phyloP scores from a whole-genome alignment of 2,329 filamentous ascomycete genomes.

The Spiromastix sp. region DNA sequence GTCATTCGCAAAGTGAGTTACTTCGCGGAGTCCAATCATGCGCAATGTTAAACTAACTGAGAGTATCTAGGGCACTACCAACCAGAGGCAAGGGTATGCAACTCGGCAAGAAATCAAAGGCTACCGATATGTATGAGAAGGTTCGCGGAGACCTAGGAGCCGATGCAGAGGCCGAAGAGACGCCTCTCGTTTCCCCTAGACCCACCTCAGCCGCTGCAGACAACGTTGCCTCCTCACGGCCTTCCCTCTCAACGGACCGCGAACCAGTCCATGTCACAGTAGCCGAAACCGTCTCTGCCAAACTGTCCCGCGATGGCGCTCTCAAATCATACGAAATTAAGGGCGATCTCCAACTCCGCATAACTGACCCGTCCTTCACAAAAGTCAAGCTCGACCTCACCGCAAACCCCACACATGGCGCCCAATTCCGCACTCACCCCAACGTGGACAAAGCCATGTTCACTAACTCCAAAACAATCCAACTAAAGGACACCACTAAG shows the following conservation, averaged over 20 bases:
- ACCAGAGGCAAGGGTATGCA: slow-evolving; percentile 97
- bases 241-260: slow-evolving; percentile 61
- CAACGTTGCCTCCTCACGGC: slow-evolving; percentile 42
- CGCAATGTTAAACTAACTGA: neutral
- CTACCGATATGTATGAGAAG: slow-evolving; percentile 92
- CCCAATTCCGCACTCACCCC: slow-evolving; percentile 88
- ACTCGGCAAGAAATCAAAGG: slow-evolving; percentile 96
- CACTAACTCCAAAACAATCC: slow-evolving; percentile 70
- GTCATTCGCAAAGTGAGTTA: slow-evolving; percentile 61
- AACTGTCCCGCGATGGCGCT: slow-evolving; percentile 76
- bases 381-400: slow-evolving; percentile 80
- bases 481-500: slow-evolving; percentile 77
- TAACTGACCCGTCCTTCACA: slow-evolving; percentile 77
- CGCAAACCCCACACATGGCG: slow-evolving; percentile 67
- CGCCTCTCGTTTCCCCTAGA: slow-evolving; percentile 56
- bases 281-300: slow-evolving; percentile 82
- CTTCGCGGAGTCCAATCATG: neutral
- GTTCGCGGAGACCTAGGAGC: slow-evolving; percentile 85
- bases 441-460: slow-evolving; percentile 90
- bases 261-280: slow-evolving; percentile 83
- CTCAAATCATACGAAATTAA: slow-evolving; percentile 80
- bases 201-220: slow-evolving; percentile 43
- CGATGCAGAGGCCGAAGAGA: slow-evolving; percentile 70
- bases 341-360: slow-evolving; percentile 83
- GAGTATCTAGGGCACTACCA: slow-evolving; percentile 37